Evolutionary conservation across 768 basidiomycete genomes (phyloP).

Genomic region (Lactarius trivialis): DNA sequence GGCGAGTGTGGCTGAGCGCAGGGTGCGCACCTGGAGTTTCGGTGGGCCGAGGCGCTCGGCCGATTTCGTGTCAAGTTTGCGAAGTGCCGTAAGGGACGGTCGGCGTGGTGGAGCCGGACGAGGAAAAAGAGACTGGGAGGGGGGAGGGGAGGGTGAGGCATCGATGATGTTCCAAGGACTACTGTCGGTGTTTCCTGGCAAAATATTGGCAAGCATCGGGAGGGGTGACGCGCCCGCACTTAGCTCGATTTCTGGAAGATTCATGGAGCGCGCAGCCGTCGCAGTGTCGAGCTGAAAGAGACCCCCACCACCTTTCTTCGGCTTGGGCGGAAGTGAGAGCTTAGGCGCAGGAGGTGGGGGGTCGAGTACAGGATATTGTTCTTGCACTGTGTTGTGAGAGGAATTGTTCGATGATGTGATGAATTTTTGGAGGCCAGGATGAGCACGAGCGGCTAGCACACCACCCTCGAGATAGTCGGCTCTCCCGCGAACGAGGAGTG

Average conservation of each 20-base stretch:
- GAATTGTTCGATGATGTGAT: constrained; percentile 36
- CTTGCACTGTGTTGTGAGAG: constrained; percentile 25
- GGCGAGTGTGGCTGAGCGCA: constrained; percentile 54
- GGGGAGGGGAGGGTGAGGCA: constrained; percentile 56
- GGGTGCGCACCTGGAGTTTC: constrained; percentile 54
- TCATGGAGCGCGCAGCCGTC: constrained; percentile 44
- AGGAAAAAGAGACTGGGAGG: constrained; percentile 52
- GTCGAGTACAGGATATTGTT: constrained; percentile 24
- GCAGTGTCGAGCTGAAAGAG: constrained; percentile 65
- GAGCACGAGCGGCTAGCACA: constrained; percentile 51
- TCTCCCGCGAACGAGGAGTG: constrained; percentile 48
- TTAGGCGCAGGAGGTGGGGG: constrained; percentile 13
- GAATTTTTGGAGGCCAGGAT: constrained; percentile 48
- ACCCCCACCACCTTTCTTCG: constrained; percentile 39
- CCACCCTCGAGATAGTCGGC: constrained; percentile 72
- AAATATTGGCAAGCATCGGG: constrained; percentile 49
- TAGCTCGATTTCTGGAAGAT: constrained; percentile 54
- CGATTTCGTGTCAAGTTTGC: constrained; percentile 55
- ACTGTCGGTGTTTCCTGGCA: constrained; percentile 34
- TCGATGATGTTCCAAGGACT: constrained; percentile 37
- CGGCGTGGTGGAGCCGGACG: constrained; percentile 47
- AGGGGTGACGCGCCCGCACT: constrained; percentile 38
- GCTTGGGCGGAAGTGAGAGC: constrained; percentile 21
- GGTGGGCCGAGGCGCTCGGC: constrained; percentile 47
- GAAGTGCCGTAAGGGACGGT: constrained; percentile 58